Base-by-base conservation (phyloP, 148 eudicot species). In the Beta vulgaris region DNA sequence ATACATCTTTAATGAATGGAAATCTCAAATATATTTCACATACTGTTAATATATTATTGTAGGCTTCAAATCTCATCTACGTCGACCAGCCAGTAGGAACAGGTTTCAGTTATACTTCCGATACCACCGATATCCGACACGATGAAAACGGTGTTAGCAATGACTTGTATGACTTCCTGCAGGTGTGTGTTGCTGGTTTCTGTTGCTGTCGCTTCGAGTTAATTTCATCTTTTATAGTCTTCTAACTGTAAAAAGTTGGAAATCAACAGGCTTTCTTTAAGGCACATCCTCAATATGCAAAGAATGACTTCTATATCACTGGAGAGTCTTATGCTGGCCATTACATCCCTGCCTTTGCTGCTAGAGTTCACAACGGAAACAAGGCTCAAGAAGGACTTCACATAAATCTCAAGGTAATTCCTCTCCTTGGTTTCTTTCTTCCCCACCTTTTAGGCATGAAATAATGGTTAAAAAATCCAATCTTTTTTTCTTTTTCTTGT, bases 261-360 rank as follows among this genome's bases (percentile, higher is more conserved):
- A 75, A 28, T 29, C 43, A 6, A 14, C 44, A 93, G 97, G 92
- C 83, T 55, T 92, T 92, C 80, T 90, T 92, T 83, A 82, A 83
- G 73, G 85, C 82, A 7, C 97, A 90, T 71, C 97, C 94, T n/a
- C 77, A 92, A 49, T 88, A 84, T 42, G 85, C 73, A 55, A 85
- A 83, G 69, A 92, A 90, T 46, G 92, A 92, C 60, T 92, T 92
- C 68, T 92, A 73, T 83, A 92, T 92, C 53, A 92, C 94, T 3
- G 94, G 97, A 60, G 97, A 92, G 85, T 91, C 97, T 7, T 91
- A 93, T 65, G 98, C 98, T 7, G 98, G 98, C 14, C 98, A 93
- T 54, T 93, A 93, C 73, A 91, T 93, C 71, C 98, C 98, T 73
- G 98, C 98, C 14, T 86, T 93, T 54, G 96, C 96, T 28, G 55